Evolutionary conservation across 1,284 basidiomycete genomes (phyloP).

Genomic region (Tilletia horrida): DNA sequence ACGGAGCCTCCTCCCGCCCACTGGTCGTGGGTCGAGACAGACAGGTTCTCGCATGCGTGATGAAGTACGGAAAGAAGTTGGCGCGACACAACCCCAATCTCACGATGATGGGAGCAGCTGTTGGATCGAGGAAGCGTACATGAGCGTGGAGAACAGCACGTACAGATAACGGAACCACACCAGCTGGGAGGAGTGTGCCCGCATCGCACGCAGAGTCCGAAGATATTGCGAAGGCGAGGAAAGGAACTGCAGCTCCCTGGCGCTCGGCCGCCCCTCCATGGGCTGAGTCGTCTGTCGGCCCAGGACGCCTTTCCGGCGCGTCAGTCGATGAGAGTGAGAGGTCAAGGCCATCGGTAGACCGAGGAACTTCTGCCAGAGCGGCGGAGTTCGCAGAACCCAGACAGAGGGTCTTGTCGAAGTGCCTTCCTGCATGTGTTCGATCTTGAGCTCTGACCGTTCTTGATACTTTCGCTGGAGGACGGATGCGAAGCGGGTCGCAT

Average conservation of each 20-base stretch:
- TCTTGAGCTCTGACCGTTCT: too few species aligned
- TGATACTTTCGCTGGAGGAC: too few species aligned
- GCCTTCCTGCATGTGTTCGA: background rate
- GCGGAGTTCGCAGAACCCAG: slow-evolving; percentile 29
- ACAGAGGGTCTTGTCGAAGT: slow-evolving; percentile 10
- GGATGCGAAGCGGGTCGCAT: too few species aligned
- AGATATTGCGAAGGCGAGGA: slow-evolving; percentile 30
- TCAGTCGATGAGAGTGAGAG: background rate
- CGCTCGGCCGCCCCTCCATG: background rate
- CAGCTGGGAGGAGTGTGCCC: slow-evolving; percentile 43
- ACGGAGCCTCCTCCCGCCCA: too few species aligned
- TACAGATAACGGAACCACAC: slow-evolving; percentile 53
- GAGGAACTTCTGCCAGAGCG: slow-evolving; percentile 36
- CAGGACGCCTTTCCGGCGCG: too few species aligned
- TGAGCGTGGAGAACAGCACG: slow-evolving; percentile 41
- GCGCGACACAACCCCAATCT: too few species aligned
- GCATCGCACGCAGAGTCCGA: slow-evolving; percentile 39
- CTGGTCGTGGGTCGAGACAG: too few species aligned
- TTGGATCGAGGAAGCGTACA: slow-evolving; percentile 26
- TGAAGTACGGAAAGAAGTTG: too few species aligned
- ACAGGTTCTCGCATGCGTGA: too few species aligned
- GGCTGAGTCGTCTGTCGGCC: too few species aligned
- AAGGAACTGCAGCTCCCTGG: slow-evolving; percentile 23
- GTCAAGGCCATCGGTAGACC: slow-evolving; percentile 28
- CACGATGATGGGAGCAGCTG: too few species aligned